These are phyloP conservation scores for Globisporangium mamillatum DNA, from an alignment of 352 stramenopile species.

Conservation along the genomic window DNA sequence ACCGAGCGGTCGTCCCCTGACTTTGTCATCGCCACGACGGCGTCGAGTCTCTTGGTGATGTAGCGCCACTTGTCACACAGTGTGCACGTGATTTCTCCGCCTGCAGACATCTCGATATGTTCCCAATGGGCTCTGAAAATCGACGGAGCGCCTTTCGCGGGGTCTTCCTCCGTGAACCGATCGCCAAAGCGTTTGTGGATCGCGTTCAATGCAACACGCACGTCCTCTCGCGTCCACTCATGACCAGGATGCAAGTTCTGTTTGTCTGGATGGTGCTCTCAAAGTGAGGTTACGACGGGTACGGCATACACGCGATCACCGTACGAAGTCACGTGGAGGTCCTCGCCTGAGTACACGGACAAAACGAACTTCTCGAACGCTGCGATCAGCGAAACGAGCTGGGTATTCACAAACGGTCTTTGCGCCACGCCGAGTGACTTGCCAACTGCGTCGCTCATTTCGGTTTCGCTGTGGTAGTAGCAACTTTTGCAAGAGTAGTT, in stretches of 20 bases:
- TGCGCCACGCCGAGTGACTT: too few relatives aligned
- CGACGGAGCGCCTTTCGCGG: background rate
- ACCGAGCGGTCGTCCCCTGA: background rate
- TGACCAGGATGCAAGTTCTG: background rate
- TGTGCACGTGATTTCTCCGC: background rate
- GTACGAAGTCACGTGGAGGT: too few relatives aligned
- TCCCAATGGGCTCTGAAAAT: constrained; percentile 7
- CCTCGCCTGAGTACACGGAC: too few relatives aligned
- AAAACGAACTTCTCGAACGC: background rate
- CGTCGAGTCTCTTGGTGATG: background rate
- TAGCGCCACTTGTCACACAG: background rate
- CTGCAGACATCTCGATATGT: background rate
- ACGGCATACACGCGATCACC: background rate
- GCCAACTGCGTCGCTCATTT: too few relatives aligned
- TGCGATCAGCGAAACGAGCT: background rate
- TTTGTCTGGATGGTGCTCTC: constrained; percentile 1
- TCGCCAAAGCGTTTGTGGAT: background rate
- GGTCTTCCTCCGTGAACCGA: background rate
- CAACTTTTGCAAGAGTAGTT: too few relatives aligned
- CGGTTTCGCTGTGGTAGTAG: too few relatives aligned
- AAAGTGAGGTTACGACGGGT: background rate
- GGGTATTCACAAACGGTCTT: background rate
- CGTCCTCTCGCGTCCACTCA: constrained; percentile 5
- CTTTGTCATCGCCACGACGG: background rate
- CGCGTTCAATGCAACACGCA: constrained; percentile 5